Conservation (phyloP, 2,329 filamentous ascomycete species). For the Penicillium sp. region DNA sequence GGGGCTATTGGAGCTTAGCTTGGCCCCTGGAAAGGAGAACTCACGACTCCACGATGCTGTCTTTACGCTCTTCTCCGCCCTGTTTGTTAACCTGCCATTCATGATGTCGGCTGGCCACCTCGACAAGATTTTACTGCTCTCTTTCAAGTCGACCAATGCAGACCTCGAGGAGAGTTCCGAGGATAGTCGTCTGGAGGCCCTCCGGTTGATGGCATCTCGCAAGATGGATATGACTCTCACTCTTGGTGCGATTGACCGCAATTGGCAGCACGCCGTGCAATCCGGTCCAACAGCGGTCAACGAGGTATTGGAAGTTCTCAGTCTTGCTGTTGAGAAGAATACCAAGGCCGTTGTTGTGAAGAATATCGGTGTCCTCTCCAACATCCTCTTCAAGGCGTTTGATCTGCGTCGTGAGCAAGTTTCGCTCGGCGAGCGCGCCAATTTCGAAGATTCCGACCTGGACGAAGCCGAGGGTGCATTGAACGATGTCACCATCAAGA, state of each 20-base stretch:
- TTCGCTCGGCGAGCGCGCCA: constrained; percentile 23
- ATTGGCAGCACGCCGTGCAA: constrained; percentile 62
- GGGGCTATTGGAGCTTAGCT: constrained; percentile 61
- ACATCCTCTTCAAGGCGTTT: constrained; percentile 52
- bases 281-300: constrained; percentile 60
- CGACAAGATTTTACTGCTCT: constrained; percentile 64
- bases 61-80: constrained; percentile 70
- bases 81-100: constrained; percentile 79
- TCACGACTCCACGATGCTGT: constrained; percentile 71
- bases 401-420: constrained; percentile 43
- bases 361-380: constrained; percentile 64
- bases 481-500: constrained; percentile 71
- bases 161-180: constrained; percentile 58
- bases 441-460: constrained; percentile 47
- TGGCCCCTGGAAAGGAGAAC: constrained; percentile 51
- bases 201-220: constrained; percentile 64
- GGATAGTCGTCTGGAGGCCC: constrained; percentile 62
- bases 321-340: constrained; percentile 67
- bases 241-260: constrained; percentile 65
- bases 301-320: constrained; percentile 66
- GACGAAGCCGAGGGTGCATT: constrained; percentile 58
- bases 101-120: constrained; percentile 77
- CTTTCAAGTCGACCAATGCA: constrained; percentile 64
- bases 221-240: constrained; percentile 72
- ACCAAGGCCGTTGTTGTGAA: constrained; percentile 73